phyloP scores from a whole-genome alignment of 2,329 filamentous ascomycete genomes.

The Aureobasidium melanogenum region DNA sequence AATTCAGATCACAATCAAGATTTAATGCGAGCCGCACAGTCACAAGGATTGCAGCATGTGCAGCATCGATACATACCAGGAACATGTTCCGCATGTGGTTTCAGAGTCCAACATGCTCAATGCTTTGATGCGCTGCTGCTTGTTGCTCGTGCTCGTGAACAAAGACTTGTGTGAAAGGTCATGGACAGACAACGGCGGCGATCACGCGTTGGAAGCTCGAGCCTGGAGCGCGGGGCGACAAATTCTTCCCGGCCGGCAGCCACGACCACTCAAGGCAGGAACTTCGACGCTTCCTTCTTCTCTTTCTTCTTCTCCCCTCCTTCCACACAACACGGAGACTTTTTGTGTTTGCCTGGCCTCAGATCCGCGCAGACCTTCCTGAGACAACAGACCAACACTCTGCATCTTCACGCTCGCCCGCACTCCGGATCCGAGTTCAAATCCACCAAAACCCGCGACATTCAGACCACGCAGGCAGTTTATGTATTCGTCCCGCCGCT shows the following conservation, averaged over 20 bases:
- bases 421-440: slow-evolving; percentile 2
- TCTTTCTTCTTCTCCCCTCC: neutral
- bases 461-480: slow-evolving; percentile 42
- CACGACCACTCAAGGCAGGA: neutral
- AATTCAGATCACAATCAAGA: neutral
- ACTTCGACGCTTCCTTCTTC: neutral
- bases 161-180: neutral
- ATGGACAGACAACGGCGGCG: neutral
- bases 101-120: neutral
- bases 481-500: slow-evolving; percentile 99
- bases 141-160: neutral
- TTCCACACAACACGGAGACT: neutral
- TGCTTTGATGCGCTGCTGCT: neutral
- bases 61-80: neutral
- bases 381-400: neutral
- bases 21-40: neutral
- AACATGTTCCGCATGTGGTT: neutral
- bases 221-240: neutral
- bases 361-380: neutral
- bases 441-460: slow-evolving; percentile 10
- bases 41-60: neutral
- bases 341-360: slow-evolving; percentile 7
- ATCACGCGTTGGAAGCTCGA: neutral
- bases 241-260: neutral
- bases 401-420: neutral